phyloP scores from a whole-genome alignment of 495 filamentous ascomycete species.

The Amphirosellinia nigrospora region DNA sequence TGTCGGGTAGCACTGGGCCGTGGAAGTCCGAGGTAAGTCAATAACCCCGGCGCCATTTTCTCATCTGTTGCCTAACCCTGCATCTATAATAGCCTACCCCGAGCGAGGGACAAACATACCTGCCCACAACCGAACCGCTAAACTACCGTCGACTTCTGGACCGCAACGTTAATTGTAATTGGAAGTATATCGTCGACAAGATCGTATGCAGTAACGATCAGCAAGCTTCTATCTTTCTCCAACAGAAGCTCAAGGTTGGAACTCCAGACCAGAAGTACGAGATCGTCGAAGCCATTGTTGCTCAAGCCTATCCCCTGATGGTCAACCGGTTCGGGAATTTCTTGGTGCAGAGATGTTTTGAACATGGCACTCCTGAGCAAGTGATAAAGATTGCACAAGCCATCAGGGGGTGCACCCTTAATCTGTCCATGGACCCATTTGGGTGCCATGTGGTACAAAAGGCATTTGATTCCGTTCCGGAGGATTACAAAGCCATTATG shows the following conservation, averaged over 20 bases:
- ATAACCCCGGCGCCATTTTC: neutral
- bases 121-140: slow-evolving; percentile 88
- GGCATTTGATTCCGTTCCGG: slow-evolving; percentile 94
- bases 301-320: slow-evolving; percentile 95
- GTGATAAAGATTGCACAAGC: slow-evolving; percentile 93
- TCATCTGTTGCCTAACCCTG: slow-evolving; percentile 19
- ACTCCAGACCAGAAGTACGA: slow-evolving; percentile 95
- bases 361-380: slow-evolving; percentile 95
- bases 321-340: slow-evolving; percentile 99
- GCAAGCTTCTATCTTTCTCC: slow-evolving; percentile 96
- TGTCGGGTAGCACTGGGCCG: slow-evolving; percentile 32
- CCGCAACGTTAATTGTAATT: slow-evolving; percentile 95
- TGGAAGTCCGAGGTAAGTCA: slow-evolving; percentile 62
- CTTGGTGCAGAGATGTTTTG: slow-evolving; percentile 96
- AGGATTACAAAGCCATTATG: slow-evolving; percentile 98
- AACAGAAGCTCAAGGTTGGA: slow-evolving; percentile 98
- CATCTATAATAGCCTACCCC: slow-evolving; percentile 45
- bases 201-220: slow-evolving; percentile 99
- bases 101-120: slow-evolving; percentile 73
- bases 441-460: slow-evolving; percentile 99
- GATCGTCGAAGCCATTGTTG: slow-evolving; percentile 95
- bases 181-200: slow-evolving; percentile 99
- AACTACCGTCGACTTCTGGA: slow-evolving; percentile 96
- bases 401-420: slow-evolving; percentile 93
- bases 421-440: slow-evolving; percentile 96